Evolutionary conservation across 441 rosid species (phyloP).

Genomic region (California macrophylla): DNA sequence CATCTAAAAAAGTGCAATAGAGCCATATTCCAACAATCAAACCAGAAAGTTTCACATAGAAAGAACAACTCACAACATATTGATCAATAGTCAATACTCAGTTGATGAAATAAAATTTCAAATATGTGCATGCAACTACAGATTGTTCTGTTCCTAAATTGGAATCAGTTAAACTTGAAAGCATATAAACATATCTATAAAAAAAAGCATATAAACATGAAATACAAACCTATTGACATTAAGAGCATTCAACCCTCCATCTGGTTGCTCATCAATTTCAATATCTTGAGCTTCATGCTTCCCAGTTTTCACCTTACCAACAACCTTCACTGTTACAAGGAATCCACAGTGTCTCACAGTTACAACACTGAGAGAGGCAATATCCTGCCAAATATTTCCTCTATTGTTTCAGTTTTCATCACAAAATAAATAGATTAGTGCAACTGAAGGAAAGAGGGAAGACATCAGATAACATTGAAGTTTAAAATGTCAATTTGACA

Average conservation of each 20-base stretch:
- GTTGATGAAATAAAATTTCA: background rate
- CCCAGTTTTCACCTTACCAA: slow-evolving; percentile 35
- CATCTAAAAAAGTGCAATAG: background rate
- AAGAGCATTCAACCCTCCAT: slow-evolving; percentile 68
- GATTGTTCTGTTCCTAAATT: no score
- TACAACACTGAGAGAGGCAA: slow-evolving; percentile 59
- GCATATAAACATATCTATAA: no score
- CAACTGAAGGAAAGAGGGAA: background rate
- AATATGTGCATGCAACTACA: slow-evolving; percentile 14
- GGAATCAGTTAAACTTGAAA: no score
- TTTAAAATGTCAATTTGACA: background rate
- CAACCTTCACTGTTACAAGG: slow-evolving; percentile 51
- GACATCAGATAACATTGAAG: background rate
- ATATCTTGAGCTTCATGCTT: slow-evolving; percentile 36
- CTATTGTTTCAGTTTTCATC: background rate
- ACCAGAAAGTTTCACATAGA: background rate
- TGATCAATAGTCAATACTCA: background rate
- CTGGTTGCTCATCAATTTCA: slow-evolving; percentile 60
- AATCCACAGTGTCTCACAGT: slow-evolving; percentile 61
- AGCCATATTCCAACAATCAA: background rate
- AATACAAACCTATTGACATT: slow-evolving; percentile 51
- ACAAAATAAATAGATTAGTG: no score
- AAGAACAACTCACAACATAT: background rate
- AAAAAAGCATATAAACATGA: background rate
- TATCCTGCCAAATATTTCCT: slow-evolving; percentile 38